Conservation (phyloP, 257 asterid genomes). For the Striga asiatica region DNA sequence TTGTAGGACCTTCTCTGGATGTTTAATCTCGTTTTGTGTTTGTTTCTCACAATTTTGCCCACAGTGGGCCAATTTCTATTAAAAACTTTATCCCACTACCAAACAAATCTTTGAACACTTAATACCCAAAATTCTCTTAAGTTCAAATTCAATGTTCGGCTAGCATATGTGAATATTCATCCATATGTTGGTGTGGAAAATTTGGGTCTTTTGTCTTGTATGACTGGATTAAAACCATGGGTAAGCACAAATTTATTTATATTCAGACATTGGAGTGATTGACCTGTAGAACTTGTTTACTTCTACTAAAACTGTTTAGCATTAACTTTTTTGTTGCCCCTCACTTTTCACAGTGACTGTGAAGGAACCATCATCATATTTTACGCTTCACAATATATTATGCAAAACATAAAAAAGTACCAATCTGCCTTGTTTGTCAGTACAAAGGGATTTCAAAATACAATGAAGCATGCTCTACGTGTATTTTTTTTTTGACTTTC, state of each 20-base stretch:
- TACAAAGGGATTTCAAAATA: background rate
- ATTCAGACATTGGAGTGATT: background rate
- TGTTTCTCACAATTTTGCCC: background rate
- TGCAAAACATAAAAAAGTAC: no score
- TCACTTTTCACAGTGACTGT: no score
- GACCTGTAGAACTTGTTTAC: background rate
- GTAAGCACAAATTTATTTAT: background rate
- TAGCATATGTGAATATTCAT: slow-evolving; percentile 7
- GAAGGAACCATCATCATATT: no score
- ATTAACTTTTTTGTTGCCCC: no score
- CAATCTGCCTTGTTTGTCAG: background rate
- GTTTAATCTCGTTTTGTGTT: background rate
- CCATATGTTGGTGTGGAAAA: background rate
- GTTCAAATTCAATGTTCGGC: background rate
- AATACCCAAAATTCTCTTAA: no score
- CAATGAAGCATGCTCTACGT: slow-evolving; percentile 1
- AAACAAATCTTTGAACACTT: background rate
- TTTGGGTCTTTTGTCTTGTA: slow-evolving; percentile 5
- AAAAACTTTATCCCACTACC: background rate
- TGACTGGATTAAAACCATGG: slow-evolving; percentile 5
- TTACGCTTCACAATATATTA: no score
- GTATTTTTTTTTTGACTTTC: slow-evolving; percentile 21
- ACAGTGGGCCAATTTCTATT: background rate
- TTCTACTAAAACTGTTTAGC: no score
- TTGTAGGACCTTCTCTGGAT: slow-evolving; percentile 2